A percentile compares a stretch with the other conserved stretches of the same genome.
phyloP scores from a whole-genome alignment of 495 filamentous ascomycete genomes.

The Bryoglossum gracile region DNA sequence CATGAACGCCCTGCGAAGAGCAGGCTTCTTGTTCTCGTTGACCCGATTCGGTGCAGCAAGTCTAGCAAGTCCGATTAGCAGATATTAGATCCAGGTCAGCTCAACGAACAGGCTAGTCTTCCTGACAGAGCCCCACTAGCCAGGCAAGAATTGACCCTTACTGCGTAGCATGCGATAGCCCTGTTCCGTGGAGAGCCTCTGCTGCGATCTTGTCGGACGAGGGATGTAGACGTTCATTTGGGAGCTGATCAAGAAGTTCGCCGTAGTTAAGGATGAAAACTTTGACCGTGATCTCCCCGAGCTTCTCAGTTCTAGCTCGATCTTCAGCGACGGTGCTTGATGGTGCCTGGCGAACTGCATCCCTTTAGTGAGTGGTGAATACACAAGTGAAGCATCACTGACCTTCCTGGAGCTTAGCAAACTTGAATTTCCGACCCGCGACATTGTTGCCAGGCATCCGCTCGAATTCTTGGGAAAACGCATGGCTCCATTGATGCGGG shows the following conservation, averaged over 20 bases:
- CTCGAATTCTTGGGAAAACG: not conserved
- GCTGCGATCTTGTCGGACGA: not conserved
- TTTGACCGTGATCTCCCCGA: not conserved
- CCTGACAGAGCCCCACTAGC: not conserved
- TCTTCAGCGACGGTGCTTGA: not conserved
- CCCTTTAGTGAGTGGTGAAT: not conserved
- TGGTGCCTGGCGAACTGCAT: not conserved
- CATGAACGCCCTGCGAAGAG: not conserved
- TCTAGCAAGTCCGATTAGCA: not conserved
- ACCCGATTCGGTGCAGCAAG: not conserved
- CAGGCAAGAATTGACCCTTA: not conserved
- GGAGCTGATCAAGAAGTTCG: not conserved
- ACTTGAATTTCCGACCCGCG: not conserved
- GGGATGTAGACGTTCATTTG: not conserved
- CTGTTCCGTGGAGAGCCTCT: not conserved
- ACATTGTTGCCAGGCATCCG: not conserved
- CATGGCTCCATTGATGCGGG: not conserved
- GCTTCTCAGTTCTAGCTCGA: not conserved
- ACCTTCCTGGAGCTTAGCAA: not conserved
- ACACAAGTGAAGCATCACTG: too few species aligned
- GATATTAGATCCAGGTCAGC: not conserved
- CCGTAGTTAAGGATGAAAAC: not conserved
- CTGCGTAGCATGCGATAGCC: not conserved
- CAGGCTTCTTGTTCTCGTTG: not conserved
- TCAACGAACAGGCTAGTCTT: not conserved